These are phyloP conservation scores for Nothophaeocryptopus gaeumannii DNA, from an alignment of 2,329 filamentous ascomycete species.

Conservation along the genomic window DNA sequence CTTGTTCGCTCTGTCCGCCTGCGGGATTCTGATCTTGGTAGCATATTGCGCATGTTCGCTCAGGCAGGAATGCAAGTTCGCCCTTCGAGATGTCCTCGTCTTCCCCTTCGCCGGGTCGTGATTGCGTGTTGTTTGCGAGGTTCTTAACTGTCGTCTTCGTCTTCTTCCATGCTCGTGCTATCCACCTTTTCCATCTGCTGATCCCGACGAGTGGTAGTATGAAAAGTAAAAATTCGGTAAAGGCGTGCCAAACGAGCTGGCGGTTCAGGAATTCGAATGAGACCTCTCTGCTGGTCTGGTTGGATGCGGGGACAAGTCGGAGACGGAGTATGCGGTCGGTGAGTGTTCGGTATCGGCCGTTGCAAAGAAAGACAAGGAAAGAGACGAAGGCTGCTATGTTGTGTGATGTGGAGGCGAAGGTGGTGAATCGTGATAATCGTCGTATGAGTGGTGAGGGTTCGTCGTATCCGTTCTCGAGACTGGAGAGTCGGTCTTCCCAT, in stretches of 20 bases:
- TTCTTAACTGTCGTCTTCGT: conserved; percentile 60
- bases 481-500: conserved; percentile 83
- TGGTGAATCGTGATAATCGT: conserved; percentile 66
- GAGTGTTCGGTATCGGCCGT: conserved; percentile 86
- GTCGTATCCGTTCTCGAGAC: conserved; percentile 72
- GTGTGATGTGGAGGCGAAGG: conserved; percentile 67
- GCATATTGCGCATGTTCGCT: conserved; percentile 94
- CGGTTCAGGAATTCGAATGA: conserved; percentile 97
- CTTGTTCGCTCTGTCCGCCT: conserved; percentile 62
- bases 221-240: conserved; percentile 97
- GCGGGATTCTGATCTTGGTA: conserved; percentile 87
- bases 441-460: conserved; percentile 50
- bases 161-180: conserved; percentile 81
- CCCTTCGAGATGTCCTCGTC: conserved; percentile 46
- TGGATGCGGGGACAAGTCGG: conserved; percentile 78
- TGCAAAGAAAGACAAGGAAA: conserved; percentile 86
- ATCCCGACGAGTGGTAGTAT: conserved; percentile 95
- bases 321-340: conserved; percentile 81
- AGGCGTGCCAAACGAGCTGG: conserved; percentile 98
- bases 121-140: conserved; percentile 39
- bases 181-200: conserved; percentile 84
- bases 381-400: conserved; percentile 78
- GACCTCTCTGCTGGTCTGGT: conserved; percentile 83
- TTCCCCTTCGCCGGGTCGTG: conserved; percentile 44
- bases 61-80: conserved; percentile 80